phyloP scores from a whole-genome alignment of 1,284 basidiomycete genomes.

The Microbotryum lychnidis-dioicae region DNA sequence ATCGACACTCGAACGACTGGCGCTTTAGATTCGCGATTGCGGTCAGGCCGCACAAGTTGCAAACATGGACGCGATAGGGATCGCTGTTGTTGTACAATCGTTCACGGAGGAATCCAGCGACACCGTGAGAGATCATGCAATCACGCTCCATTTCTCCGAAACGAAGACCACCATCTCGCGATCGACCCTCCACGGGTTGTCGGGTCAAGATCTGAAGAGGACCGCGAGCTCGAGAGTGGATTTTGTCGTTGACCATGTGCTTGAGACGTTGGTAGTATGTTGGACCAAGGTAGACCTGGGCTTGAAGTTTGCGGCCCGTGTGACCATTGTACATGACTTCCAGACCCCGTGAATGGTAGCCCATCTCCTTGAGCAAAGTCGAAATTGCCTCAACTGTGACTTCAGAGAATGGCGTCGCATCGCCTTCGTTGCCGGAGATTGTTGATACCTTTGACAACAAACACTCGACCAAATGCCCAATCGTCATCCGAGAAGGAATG shows the following conservation, averaged over 20 bases:
- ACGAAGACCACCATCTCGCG: slow-evolving; percentile 94
- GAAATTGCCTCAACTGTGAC: slow-evolving; percentile 95
- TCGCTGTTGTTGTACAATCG: slow-evolving; percentile 52
- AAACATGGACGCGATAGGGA: slow-evolving; percentile 78
- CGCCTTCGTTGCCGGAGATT: slow-evolving; percentile 89
- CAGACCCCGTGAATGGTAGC: slow-evolving; percentile 87
- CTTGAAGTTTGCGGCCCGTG: slow-evolving; percentile 91
- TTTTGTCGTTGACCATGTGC: slow-evolving; percentile 99
- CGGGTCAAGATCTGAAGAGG: slow-evolving; percentile 96
- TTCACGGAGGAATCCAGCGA: slow-evolving; percentile 73
- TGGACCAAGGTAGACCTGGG: slow-evolving; percentile 95
- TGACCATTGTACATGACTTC: slow-evolving; percentile 99
- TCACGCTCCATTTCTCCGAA: slow-evolving; percentile 99
- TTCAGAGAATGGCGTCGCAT: slow-evolving; percentile 97
- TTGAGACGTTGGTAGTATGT: slow-evolving; percentile 99
- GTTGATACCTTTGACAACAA: slow-evolving; percentile 93
- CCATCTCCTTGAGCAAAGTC: slow-evolving; percentile 65
- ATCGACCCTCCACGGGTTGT: slow-evolving; percentile 98
- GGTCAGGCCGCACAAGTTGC: slow-evolving; percentile 91
- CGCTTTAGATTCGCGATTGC: slow-evolving; percentile 80
- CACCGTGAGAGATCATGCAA: slow-evolving; percentile 99
- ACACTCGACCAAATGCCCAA: slow-evolving; percentile 99
- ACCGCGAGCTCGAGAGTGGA: slow-evolving; percentile 92
- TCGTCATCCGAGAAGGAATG: slow-evolving; percentile 99
- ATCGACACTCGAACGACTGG: slow-evolving; percentile 58